Evolutionary conservation across 2,329 filamentous ascomycete species (phyloP).

Genomic region (Diaporthe vaccinii): DNA sequence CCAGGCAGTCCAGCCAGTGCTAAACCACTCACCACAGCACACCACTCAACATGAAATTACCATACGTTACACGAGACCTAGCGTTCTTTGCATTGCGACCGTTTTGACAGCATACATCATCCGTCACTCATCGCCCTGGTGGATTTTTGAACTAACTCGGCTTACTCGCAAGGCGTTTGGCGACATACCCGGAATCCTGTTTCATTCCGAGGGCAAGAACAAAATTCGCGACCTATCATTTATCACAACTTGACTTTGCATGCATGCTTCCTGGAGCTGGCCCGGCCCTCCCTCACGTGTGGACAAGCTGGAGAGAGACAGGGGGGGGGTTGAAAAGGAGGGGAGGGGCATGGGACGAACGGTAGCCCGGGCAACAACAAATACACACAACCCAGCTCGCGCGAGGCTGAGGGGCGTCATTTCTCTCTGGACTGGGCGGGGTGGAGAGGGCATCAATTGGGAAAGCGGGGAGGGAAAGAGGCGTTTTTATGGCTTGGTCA

Average conservation of each 20-base stretch:
- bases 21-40: not conserved
- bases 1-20: constrained; percentile 1
- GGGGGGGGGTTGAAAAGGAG: too few species aligned
- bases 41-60: constrained; percentile 25
- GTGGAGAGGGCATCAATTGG: not conserved
- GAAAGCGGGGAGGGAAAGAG: constrained; percentile 7
- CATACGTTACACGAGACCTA: constrained; percentile 18
- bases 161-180: constrained; percentile 35
- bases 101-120: constrained; percentile 22
- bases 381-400: not conserved
- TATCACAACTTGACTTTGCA: not conserved
- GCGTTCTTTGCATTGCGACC: constrained; percentile 23
- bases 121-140: not conserved
- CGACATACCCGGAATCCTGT: constrained; percentile 8
- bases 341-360: not conserved
- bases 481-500: constrained; percentile 31
- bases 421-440: too few species aligned
- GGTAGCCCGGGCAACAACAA: constrained; percentile 23
- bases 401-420: not conserved
- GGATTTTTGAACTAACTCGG: not conserved
- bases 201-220: not conserved
- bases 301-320: not conserved
- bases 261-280: constrained; percentile 9
- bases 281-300: not conserved
- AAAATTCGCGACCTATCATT: constrained; percentile 23